Evolutionary conservation across 164 flowering plant species (phyloP).

Genomic region (Magnolia changhungtana): DNA sequence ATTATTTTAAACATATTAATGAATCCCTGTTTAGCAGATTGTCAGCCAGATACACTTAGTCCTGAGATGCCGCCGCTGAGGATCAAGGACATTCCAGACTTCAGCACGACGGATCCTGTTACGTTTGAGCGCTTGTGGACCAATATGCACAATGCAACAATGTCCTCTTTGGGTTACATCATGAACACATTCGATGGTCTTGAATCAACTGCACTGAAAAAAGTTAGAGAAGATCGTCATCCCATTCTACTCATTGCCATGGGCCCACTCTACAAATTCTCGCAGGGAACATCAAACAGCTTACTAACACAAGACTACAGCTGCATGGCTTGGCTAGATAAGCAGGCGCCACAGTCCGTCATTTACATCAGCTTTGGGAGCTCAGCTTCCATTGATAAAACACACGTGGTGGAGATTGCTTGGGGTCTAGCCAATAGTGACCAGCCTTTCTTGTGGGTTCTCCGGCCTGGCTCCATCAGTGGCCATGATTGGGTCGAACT

Average conservation of each 20-base stretch:
- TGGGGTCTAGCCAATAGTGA: constrained; percentile 29
- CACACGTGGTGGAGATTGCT: constrained; percentile 23
- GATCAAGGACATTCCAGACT: constrained; percentile 25
- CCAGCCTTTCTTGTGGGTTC: background rate
- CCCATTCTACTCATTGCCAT: constrained; percentile 20
- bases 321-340: constrained; percentile 61
- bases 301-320: constrained; percentile 48
- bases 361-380: constrained; percentile 79
- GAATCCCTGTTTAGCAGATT: background rate
- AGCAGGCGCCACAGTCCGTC: constrained; percentile 42
- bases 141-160: constrained; percentile 5
- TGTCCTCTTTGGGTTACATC: constrained; percentile 30
- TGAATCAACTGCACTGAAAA: constrained; percentile 19
- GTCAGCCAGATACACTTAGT: background rate
- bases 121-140: background rate
- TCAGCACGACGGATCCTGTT: constrained; percentile 3
- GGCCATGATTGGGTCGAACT: too few species aligned
- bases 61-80: constrained; percentile 34
- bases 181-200: constrained; percentile 40
- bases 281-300: constrained; percentile 7
- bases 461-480: too few species aligned
- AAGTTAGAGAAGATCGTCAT: background rate
- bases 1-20: too few species aligned
- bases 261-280: constrained; percentile 31
- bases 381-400: constrained; percentile 21